Base-by-base conservation (phyloP, 1,139 yeast species). In the Oligophagozyma castellii region DNA sequence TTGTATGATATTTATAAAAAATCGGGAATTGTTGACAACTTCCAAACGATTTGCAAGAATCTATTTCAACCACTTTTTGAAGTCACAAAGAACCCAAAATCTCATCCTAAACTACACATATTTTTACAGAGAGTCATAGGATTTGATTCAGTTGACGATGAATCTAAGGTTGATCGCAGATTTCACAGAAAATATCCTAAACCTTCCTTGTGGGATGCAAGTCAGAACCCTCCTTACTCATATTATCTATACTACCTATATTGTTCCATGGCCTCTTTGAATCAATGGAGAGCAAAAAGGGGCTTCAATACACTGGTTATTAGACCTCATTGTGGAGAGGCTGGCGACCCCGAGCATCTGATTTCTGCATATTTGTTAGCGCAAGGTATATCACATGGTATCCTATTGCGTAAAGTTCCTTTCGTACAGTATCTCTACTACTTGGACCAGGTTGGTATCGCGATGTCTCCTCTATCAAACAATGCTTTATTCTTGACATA, bases 261-360 rank as follows among this genome's bases (percentile, higher is more conserved):
- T 51, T 77, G 95, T 24, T 86, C 86, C 53, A 58, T 89, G 56
- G 72, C 93, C 2, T 70, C 93, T 4, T 66, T 92, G 54, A 92
- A 92, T 52, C 72, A 75, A 39, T 75, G 89, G 69, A 71, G 99
- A 56, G 58, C 64, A 24, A 65, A 61, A 36, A 65, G 84, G 31
- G 77, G 80, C 0, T 79, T 70, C 56, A 86, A 81, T 51, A 86
- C 96, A 0, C 76, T 92, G 56, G 93, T 83, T 12, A 62, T 92
- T 43, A 70, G 98, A 46, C 99, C 99, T 2, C 99, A 92, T 53
- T 81, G 95, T 45, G 99, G 99, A 39, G 99, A 92, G 56, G 99
- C 98, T 4, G 99, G 99, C 31, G 96, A 92, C 47, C 95, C 98
- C 1, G 96, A 86, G 46, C 98, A 92, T 58, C 65, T 92, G 51